phyloP scores from a whole-genome alignment of 23 red algal species.

The Gracilaria vermiculophylla region DNA sequence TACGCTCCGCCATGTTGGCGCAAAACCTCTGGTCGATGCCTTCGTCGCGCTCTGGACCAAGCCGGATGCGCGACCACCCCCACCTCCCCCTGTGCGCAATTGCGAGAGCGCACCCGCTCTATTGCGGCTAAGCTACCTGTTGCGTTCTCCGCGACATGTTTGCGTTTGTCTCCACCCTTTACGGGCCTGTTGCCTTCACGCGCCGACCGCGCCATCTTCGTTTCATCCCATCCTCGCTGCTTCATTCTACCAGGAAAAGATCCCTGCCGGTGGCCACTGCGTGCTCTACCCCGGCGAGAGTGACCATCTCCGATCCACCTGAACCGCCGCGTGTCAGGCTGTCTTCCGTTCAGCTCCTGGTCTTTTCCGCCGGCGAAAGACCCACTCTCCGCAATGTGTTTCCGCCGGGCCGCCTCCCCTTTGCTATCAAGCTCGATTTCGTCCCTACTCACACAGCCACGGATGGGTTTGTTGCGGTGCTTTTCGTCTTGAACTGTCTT shows the following conservation, averaged over 20 bases:
- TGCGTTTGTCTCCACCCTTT: background rate
- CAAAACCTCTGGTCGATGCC: too few relatives aligned
- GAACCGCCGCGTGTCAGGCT: background rate
- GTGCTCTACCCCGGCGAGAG: background rate
- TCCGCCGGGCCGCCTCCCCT: conserved; percentile 27
- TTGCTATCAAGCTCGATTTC: conserved; percentile 45
- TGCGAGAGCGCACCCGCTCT: background rate
- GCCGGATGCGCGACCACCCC: background rate
- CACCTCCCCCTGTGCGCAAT: background rate
- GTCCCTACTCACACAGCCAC: conserved; percentile 53
- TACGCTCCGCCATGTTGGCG: too few relatives aligned
- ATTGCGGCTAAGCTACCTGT: background rate
- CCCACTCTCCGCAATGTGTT: background rate
- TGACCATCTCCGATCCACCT: background rate
- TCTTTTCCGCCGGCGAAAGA: background rate
- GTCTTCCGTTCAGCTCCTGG: background rate
- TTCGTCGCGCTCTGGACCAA: too few relatives aligned
- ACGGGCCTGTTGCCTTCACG: background rate
- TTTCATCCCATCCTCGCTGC: background rate
- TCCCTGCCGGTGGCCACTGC: background rate
- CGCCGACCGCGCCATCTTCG: background rate
- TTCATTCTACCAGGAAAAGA: background rate
- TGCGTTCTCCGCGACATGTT: background rate
- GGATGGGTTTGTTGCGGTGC: conserved; percentile 18
- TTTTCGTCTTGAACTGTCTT: conserved; percentile 44